Base-by-base conservation (phyloP, 805 yeast genomes). In the Gaillardinia entomophila region DNA sequence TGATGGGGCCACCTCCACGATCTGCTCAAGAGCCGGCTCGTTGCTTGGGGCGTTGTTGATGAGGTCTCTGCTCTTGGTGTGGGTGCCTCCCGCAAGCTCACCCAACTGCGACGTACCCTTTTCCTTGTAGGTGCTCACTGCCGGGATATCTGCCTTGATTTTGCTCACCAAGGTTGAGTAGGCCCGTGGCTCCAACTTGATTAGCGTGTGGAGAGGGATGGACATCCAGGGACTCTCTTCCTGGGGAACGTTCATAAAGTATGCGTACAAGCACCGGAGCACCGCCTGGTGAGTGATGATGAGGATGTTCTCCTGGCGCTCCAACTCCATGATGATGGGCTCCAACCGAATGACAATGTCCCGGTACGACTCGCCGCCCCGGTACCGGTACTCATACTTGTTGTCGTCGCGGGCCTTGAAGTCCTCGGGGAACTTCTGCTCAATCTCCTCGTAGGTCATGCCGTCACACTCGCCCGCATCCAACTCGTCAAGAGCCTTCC, bases 161-260 rank as follows among this genome's bases (percentile, higher is more conserved):
- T 94, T 72, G 13, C 90, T 82, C 12, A 89, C 97, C 27, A 79
- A 61, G 0, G 98, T 89, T 31, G 80, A 81, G 51, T 86, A 89
- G 0, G 98, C 96, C 36, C 95, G 72, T n/a, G 97, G 96, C 55
- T 92, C 97, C 41, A 92, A 67, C 53, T 87, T 83, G 49, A 92
- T 92, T 55, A 92, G 65, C 0, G 98, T 92, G 54, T 92, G 99
- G 48, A 92, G 66, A 4, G 99, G 99, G 37, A 92, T 94, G 25
- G 94, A 86, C 96, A 92, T 88, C 98, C 98, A 92, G 4, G 99
- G 99, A 37, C 89, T 77, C 56, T 87, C 90, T 48, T 90, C 96
- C 57, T 90, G 97, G 4, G 97, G 96, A 13, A 92, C 95, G 54
- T 92, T 90, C 97, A 92, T 92, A 54, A 89, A 92, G 59, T 92